Evolutionary conservation across 2,329 filamentous ascomycete genomes (phyloP).

Genomic region (Paramyrothecium roridum): DNA sequence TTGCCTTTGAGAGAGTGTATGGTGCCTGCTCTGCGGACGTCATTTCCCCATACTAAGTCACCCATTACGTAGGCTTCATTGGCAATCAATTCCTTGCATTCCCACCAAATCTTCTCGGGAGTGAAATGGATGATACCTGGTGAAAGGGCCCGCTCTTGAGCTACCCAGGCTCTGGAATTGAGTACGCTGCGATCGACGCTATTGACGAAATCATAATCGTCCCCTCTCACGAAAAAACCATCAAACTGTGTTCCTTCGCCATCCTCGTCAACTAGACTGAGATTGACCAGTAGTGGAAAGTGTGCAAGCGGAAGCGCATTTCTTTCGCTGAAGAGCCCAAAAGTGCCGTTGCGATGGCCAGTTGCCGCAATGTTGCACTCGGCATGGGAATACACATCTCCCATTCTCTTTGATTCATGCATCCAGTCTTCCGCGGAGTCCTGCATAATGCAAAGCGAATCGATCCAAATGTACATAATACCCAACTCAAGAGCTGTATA

Average conservation of each 20-base stretch:
- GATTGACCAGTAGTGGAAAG: no score
- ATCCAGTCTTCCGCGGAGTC: slow-evolving; percentile 11
- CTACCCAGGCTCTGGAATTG: background rate
- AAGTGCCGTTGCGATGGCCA: background rate
- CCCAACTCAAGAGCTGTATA: no score
- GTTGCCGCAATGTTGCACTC: background rate
- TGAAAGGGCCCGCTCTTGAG: background rate
- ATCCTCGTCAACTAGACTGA: no score
- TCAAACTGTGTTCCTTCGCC: no score
- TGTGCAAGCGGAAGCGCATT: background rate
- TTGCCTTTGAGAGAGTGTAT: no score
- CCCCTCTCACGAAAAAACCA: background rate
- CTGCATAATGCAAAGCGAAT: slow-evolving; percentile 14
- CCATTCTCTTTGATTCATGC: slow-evolving; percentile 10
- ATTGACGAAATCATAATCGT: background rate
- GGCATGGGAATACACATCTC: slow-evolving; percentile 8
- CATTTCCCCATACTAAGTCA: no score
- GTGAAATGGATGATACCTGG: background rate
- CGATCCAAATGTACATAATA: slow-evolving; percentile 13
- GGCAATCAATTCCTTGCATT: background rate
- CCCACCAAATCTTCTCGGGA: background rate
- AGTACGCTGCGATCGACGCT: background rate
- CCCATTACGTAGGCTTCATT: no score
- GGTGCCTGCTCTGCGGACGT: no score
- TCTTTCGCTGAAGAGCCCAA: background rate